Evolutionary conservation across 192 early-diverging fungal species (phyloP), one percentile per base, ranked within the genome.

Genomic region (Backusella tuberculispora): DNA sequence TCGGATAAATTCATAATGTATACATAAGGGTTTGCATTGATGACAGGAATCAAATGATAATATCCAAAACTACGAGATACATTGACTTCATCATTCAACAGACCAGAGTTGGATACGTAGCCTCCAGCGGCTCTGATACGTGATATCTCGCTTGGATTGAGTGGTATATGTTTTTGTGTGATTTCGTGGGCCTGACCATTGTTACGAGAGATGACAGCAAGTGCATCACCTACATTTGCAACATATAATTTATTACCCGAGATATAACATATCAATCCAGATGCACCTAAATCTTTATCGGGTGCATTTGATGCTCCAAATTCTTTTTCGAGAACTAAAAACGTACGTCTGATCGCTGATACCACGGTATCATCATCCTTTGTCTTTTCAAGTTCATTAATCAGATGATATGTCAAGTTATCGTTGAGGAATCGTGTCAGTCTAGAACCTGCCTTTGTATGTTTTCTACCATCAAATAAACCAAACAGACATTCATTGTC

Each of bases 401-500:
- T 90, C 45, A 97, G 88, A 71, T 87, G 85, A 38, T 82, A 84
- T 5, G 86, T 81, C 48, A 95, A 91, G 70, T 83, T 82, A 75
- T 95, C 94, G 69, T 90, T 89, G 21, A 95, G 80, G 48, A 92
- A 91, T 45, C 86, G 88, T 2, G 88, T 86, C 41, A 90, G 82
- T 65, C 69, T 80, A 41, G 80, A 79, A 29, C 87, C 85, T 19
- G 66, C 64, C 71, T 89, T 77, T 67, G 84, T 46, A 73, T 80
- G 56, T 53, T 80, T 86, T 24, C 88, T 83, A 17, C 93, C 93
- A 73, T 97, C 93, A 82, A 95, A 97, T 5, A 97, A 74, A 13
- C 91, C 95, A 86, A 97, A 95, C 5, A 97, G 73, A 40, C 91
- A 93, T 77, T 97, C 95, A 73, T 97, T 93, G 44, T 94, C 93